Conservation (phyloP, 768 basidiomycete genomes). For the Hortiboletus flavorubellus region DNA sequence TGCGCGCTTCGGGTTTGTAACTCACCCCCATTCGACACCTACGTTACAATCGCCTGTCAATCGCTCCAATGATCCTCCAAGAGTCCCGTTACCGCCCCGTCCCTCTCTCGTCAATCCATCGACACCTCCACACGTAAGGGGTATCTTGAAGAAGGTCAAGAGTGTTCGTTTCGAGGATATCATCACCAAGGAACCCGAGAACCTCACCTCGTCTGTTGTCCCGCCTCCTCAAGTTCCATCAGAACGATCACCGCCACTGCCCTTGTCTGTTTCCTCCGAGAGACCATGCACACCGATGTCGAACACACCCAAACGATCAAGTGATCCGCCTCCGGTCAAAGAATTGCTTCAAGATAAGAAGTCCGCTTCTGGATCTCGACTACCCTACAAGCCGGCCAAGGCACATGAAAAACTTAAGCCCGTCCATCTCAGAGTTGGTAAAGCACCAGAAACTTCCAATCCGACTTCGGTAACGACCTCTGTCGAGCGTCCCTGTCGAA, state of each 20-base stretch:
- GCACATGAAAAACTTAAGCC: conserved; percentile 5
- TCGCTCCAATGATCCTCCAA: conserved; percentile 16
- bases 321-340: neutral
- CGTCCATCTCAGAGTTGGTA: neutral
- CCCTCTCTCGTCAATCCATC: conserved; percentile 24
- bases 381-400: conserved; percentile 14
- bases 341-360: conserved; percentile 10
- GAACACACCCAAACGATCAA: neutral
- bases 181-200: conserved; percentile 3
- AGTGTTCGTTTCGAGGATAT: conserved; percentile 37
- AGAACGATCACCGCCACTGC: conserved; percentile 8
- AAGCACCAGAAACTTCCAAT: conserved; percentile 6
- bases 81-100: conserved; percentile 19
- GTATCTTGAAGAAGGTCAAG: conserved; percentile 41
- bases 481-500: conserved; percentile 18
- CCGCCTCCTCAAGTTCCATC: neutral
- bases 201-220: neutral
- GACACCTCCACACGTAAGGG: conserved; percentile 30
- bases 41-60: conserved; percentile 6
- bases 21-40: neutral
- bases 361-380: conserved; percentile 9
- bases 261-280: neutral
- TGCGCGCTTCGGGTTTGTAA: neutral
- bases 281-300: conserved; percentile 13
- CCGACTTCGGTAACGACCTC: neutral